These are phyloP conservation scores for Lathyrus aphaca DNA, from an alignment of 306 rosid species.

Conservation along the genomic window DNA sequence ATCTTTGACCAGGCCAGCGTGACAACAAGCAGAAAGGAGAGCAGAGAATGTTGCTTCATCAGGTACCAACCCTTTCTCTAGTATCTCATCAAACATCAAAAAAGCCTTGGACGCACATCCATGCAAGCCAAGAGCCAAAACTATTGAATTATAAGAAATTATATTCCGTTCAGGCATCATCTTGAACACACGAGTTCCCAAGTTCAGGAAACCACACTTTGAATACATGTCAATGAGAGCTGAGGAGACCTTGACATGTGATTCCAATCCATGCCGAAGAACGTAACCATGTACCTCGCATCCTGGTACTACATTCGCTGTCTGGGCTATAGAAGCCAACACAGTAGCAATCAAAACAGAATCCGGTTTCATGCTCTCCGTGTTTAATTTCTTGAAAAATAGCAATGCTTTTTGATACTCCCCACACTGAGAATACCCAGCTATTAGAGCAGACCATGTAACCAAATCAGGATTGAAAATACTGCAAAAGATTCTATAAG, in stretches of 20 bases:
- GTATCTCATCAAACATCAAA: constrained; percentile 55
- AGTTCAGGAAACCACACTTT: constrained; percentile 73
- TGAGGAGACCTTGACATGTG: constrained; percentile 72
- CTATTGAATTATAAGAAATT: constrained; percentile 73
- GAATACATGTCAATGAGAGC: constrained; percentile 81
- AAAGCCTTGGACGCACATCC: constrained; percentile 75
- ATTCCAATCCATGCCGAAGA: constrained; percentile 70
- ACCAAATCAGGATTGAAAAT: constrained; percentile 74
- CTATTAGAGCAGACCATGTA: constrained; percentile 81
- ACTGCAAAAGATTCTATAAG: constrained; percentile 62
- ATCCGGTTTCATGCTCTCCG: constrained; percentile 64
- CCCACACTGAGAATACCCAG: constrained; percentile 74
- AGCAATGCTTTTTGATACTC: constrained; percentile 54
- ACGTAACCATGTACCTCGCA: constrained; percentile 71
- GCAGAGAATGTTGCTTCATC: constrained; percentile 83
- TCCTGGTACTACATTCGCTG: constrained; percentile 58
- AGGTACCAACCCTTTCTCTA: constrained; percentile 56
- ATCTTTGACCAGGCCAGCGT: constrained; percentile 72
- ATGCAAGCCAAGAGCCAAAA: constrained; percentile 77
- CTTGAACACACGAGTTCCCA: constrained; percentile 60
- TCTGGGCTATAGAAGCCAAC: constrained; percentile 74
- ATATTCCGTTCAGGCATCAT: constrained; percentile 60
- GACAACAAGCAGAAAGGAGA: constrained; percentile 86
- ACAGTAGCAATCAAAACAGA: constrained; percentile 67
- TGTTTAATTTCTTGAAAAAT: constrained; percentile 62